Evolutionary conservation across 2,329 filamentous ascomycete species (phyloP), one percentile per base, ranked within the genome.

Genomic region (Fusarium subtropicale): DNA sequence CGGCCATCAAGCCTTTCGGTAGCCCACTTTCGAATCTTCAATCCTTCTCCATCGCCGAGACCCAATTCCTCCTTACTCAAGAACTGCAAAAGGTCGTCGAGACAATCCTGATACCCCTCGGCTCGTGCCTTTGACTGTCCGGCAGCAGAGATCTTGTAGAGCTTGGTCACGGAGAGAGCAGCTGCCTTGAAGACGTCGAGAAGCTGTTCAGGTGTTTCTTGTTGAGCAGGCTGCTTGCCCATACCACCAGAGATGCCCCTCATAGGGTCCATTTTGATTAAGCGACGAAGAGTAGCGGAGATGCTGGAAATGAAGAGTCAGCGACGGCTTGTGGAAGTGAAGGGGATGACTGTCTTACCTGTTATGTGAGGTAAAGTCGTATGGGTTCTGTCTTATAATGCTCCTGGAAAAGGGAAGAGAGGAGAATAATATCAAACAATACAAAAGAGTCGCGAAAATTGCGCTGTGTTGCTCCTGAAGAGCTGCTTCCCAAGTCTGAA

Each of bases 161-260:
- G 89, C 76, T 97, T 97, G 48, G 96, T 98, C 57, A 98, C 94
- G 8, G 94, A 97, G 34, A 97, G 86, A 22, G 96, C 96, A 34
- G 96, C 96, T 18, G 92, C 90, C 79, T 94, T 96, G 86, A 99
- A 99, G 61, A 93, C 91, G 73, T 95, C 91, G 60, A 97, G 88
- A 48, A 97, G 88, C 76, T 89, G 86, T 76, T 90, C 88, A 20
- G 87, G 85, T 20, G 83, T 81, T 72, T 81, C 77, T 75, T 71
- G 72, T 45, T 75, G 75, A 42, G 72, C 64, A 54, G 74, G 64
- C 58, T 81, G 76, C 66, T 74, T 79, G 24, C 74, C 77, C 12
- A 61, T 45, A 24, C 71, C 65, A 20, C 68, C 60, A 46, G 76
- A 72, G 38, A 77, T 50, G 24, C 77, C 77, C 67, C 76, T 68